Base-by-base conservation (phyloP, 345 rosid genomes). In the Crucihimalaya himalaica region DNA sequence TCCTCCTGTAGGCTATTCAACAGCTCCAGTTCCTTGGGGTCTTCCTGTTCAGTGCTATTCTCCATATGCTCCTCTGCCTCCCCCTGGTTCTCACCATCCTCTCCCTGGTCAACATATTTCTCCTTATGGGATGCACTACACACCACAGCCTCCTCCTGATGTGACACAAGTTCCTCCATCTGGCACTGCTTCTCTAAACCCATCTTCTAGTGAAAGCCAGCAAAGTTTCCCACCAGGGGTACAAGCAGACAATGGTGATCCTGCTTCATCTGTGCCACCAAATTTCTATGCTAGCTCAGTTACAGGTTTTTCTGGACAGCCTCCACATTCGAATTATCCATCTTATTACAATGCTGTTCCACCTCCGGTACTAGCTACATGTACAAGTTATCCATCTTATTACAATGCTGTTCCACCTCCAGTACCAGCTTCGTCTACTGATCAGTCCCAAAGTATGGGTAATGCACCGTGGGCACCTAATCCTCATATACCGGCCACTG, bases 201-300 rank as follows among this genome's bases (percentile, higher is more conserved):
- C 66, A 10, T 55, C 88, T 27, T 74, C 96, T 40, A 76, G 83
- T 77, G 99, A 95, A 82, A 78, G 81, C 51, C 93, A 86, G 42
- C 97, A 86, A 61, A 87, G 81, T 79, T 89, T 82, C 73, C 98
- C 99, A 43, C 98, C 97, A 8, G 99, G 98, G 54, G 93, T 89
- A 68, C 94, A 84, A 55, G 81, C 97, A 65, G 97, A 89, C 37
- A 84, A 66, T 68, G 78, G 80, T 79, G 66, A 83, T 52, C 81
- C 90, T 66, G 77, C 84, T 52, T 83, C 88, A 34, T 78, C 88
- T 31, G 73, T 70, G 16, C 70, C 91, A 52, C 76, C 92, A 43
- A 86, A 81, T 77, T 74, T 70, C 54, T 86, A 87, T 70, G 89
- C 81, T 47, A 84, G 78, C 78, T 72, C 84, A 37, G 73, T 74